Base-by-base conservation (phyloP, 192 early-diverging fungal genomes). In the Rhizoclosmatium globosum region DNA sequence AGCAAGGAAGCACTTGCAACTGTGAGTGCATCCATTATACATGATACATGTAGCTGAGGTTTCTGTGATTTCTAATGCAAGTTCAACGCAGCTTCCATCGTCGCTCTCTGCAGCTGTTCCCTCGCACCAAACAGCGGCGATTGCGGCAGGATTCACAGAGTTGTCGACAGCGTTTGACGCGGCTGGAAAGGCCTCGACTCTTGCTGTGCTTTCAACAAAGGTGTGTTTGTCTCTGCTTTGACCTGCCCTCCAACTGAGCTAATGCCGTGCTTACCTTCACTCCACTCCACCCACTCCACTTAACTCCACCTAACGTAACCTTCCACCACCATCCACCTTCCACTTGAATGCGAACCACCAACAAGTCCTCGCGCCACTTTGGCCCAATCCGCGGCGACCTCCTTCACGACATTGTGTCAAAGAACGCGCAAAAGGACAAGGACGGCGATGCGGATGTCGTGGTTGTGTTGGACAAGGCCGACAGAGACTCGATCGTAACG, bases 371-470 rank as follows among this genome's bases (percentile, higher is more conserved):
- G 39, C 73, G 86, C 39, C 58, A 85, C 77, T 62, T 84, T 47
- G 85, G 81, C 43, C 19, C 71, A 15, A 59, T 87, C 43, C 82
- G 86, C 17, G 64, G 50, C 64, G 86, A 87, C 79, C 44, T 82
- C 17, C 57, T 87, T n/a, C 69, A 65, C 31, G 86, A 87, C 23
- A 11, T 74, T 41, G 79, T 79, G 46, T 31, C 19, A 64, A 73
- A 47, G 77, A 11, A 53, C 47, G 62, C 41, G 23, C 21, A 15
- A 57, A 47, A 3, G 59, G 76, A 62, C 11, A 59, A 47, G 50
- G 67, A 17, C 53, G 81, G 80, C 56, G 71, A 79, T 53, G 78
- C 65, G 2, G 17, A 41, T 31, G 64, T 82, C 47, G 66, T 68
- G 6, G 73, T 79, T 4, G 4, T 42, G 62, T 38, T 82, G 31